Conservation (phyloP, 495 filamentous ascomycete genomes). For the Podospora pseudopauciseta region DNA sequence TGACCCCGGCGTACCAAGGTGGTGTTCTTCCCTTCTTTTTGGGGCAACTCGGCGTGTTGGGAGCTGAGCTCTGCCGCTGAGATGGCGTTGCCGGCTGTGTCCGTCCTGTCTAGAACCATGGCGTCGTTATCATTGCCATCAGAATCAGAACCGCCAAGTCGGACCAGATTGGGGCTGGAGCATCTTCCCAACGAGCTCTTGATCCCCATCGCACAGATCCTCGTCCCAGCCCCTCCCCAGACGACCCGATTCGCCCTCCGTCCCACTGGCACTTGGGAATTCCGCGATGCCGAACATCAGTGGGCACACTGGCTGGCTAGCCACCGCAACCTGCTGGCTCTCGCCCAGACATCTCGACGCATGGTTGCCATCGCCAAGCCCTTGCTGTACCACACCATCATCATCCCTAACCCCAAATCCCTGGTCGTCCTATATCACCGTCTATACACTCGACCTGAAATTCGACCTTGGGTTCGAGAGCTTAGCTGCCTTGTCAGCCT, state of each 20-base stretch:
- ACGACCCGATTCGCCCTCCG: conserved; percentile 35
- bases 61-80: neutral
- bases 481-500: conserved; percentile 31
- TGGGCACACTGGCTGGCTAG: conserved; percentile 27
- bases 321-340: conserved; percentile 25
- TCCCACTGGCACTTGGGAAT: conserved; percentile 32
- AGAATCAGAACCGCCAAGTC: neutral
- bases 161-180: conserved; percentile 16
- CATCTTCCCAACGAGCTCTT: conserved; percentile 31
- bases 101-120: neutral
- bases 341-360: conserved; percentile 32
- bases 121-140: neutral
- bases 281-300: conserved; percentile 31
- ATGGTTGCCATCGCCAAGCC: conserved; percentile 33
- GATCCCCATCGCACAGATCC: conserved; percentile 28
- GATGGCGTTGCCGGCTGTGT: neutral
- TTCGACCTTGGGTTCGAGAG: conserved; percentile 30
- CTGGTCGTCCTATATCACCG: conserved; percentile 26
- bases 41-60: neutral
- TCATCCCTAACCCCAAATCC: conserved; percentile 24
- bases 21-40: neutral
- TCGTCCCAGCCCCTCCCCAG: conserved; percentile 25
- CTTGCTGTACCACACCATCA: conserved; percentile 31
- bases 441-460: conserved; percentile 21
- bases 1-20: neutral